Evolutionary conservation across 2,329 filamentous ascomycete species (phyloP).

Genomic region (Paraphoma sp.): DNA sequence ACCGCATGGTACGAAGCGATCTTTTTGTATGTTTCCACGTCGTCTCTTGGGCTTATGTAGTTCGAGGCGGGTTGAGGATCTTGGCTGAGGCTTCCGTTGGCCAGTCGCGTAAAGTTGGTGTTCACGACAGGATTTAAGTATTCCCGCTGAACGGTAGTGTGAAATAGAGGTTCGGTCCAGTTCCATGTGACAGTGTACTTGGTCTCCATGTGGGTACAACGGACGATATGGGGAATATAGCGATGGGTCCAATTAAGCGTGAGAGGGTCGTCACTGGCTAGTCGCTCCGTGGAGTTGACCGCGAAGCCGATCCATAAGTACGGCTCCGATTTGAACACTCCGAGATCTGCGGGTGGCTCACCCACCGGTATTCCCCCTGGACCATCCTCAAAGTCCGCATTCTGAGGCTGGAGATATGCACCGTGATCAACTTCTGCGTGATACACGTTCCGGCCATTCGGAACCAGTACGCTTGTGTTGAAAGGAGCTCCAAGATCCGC

Average conservation of each 20-base stretch:
- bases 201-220: slow-evolving; percentile 42
- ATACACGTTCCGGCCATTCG: slow-evolving; percentile 37
- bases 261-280: slow-evolving; percentile 27
- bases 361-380: slow-evolving; percentile 38
- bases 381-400: slow-evolving; percentile 18
- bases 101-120: slow-evolving; percentile 42
- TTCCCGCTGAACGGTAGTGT: slow-evolving; percentile 27
- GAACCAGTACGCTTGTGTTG: slow-evolving; percentile 38
- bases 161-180: slow-evolving; percentile 33
- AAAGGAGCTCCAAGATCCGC: slow-evolving; percentile 34
- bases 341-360: slow-evolving; percentile 24
- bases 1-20: slow-evolving; percentile 42
- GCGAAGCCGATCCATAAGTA: slow-evolving; percentile 45
- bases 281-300: slow-evolving; percentile 29
- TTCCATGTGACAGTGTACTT: slow-evolving; percentile 42
- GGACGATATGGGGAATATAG: slow-evolving; percentile 36
- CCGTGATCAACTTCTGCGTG: slow-evolving; percentile 35
- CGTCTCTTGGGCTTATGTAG: slow-evolving; percentile 26
- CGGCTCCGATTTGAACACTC: slow-evolving; percentile 41
- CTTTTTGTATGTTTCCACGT: slow-evolving; percentile 40
- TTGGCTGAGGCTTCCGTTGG: slow-evolving; percentile 16
- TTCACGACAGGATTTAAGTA: slow-evolving; percentile 27
- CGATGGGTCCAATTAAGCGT: slow-evolving; percentile 34
- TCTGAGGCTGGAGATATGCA: slow-evolving; percentile 36
- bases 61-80: background rate